Evolutionary conservation across 78 protist genomes (phyloP).

Genomic region (Neovahlkampfia damariscottae): DNA sequence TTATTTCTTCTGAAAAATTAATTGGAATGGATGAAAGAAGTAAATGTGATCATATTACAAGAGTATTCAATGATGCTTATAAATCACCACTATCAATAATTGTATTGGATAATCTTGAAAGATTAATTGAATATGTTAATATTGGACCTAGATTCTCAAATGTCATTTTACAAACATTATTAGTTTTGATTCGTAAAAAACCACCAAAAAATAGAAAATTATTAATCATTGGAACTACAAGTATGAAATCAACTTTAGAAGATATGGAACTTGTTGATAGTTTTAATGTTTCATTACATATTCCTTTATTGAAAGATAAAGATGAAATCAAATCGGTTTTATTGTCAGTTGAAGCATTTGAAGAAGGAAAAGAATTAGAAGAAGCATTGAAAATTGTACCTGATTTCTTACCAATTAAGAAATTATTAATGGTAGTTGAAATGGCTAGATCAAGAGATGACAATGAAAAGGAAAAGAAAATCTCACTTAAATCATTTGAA

Average conservation of each 20-base stretch:
- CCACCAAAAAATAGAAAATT: slow-evolving; percentile 80
- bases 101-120: slow-evolving; percentile 91
- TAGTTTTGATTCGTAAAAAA: slow-evolving; percentile 52
- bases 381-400: not conserved
- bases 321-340: not conserved
- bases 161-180: slow-evolving; percentile 77
- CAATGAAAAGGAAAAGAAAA: not conserved
- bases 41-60: slow-evolving; percentile 40
- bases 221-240: slow-evolving; percentile 80
- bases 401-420: slow-evolving; percentile 54
- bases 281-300: not conserved
- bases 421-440: slow-evolving; percentile 62
- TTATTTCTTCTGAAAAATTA: slow-evolving; percentile 66
- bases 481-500: too few relatives aligned
- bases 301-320: not conserved
- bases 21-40: slow-evolving; percentile 62
- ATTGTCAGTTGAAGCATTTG: not conserved
- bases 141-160: slow-evolving; percentile 95
- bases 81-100: slow-evolving; percentile 76
- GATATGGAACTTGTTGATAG: slow-evolving; percentile 38
- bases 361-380: not conserved
- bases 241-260: slow-evolving; percentile 27
- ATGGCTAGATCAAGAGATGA: slow-evolving; percentile 50
- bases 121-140: slow-evolving; percentile 78
- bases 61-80: slow-evolving; percentile 92